These are phyloP conservation scores for Stropharia rugosoannulata DNA, from an alignment of 768 basidiomycete species.

Conservation along the genomic window DNA sequence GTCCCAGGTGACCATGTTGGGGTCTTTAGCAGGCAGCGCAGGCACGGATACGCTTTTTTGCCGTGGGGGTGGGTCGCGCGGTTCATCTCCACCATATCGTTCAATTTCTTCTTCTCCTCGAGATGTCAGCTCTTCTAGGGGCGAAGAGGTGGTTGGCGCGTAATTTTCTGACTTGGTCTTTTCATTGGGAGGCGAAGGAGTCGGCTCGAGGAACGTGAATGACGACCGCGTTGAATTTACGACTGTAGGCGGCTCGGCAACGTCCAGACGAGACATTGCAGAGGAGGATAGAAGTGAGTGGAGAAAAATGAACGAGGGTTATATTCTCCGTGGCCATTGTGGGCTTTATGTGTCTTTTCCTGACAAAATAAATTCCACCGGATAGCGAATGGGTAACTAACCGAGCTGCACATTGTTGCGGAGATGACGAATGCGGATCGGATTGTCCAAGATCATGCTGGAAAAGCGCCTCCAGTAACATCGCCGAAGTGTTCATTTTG, in stretches of 20 bases:
- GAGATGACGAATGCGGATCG: no score
- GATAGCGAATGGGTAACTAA: no score
- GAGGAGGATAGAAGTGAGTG: neutral
- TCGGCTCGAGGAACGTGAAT: slow-evolving; percentile 8
- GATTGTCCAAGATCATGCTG: no score
- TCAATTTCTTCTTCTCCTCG: slow-evolving; percentile 26
- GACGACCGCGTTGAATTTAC: slow-evolving; percentile 7
- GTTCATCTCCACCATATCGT: slow-evolving; percentile 31
- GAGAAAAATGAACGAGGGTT: neutral
- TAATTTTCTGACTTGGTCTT: neutral
- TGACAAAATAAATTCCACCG: neutral
- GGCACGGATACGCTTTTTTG: neutral
- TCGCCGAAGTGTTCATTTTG: no score
- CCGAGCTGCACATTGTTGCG: no score
- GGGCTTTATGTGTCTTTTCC: neutral
- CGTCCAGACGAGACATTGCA: neutral
- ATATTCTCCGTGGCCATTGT: neutral
- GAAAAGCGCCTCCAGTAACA: no score
- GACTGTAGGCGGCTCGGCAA: neutral
- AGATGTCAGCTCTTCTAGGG: slow-evolving; percentile 21
- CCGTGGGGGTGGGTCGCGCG: slow-evolving; percentile 25
- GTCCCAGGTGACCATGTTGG: slow-evolving; percentile 49
- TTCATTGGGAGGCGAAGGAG: neutral
- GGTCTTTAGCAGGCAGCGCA: slow-evolving; percentile 24
- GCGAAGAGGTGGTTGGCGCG: neutral